A percentile compares a stretch with the other conserved stretches of the same genome.
Conservation (phyloP, 2,329 filamentous ascomycete genomes). For the Aspergillus alliaceus region DNA sequence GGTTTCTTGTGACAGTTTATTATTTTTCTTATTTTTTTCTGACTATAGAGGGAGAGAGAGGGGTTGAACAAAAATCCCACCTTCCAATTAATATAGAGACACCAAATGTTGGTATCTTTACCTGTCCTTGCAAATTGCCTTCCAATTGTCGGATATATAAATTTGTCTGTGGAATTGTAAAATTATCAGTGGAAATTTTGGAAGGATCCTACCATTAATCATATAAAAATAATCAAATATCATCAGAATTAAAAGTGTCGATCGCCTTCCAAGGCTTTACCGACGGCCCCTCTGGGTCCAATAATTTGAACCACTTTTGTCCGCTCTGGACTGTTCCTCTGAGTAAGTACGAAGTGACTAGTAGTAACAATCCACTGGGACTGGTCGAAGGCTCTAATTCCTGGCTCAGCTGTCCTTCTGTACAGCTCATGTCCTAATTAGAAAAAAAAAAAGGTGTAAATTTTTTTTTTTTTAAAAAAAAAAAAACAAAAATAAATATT, state of each 20-base stretch:
- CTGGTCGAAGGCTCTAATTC: not conserved
- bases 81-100: not conserved
- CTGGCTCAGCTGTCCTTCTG: not conserved
- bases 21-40: not conserved
- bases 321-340: conserved; percentile 10
- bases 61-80: not conserved
- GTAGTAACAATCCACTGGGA: conserved; percentile 2
- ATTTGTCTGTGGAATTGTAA: too few relatives aligned
- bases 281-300: conserved; percentile 12
- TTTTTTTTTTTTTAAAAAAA: too few relatives aligned
- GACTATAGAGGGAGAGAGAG: not conserved
- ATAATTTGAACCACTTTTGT: conserved; percentile 11
- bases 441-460: not conserved
- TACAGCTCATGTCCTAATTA: conserved; percentile 2
- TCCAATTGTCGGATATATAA: too few relatives aligned
- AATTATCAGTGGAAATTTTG: not conserved
- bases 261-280: conserved; percentile 10
- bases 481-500: not conserved
- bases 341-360: not conserved
- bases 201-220: not conserved
- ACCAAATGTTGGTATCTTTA: not conserved
- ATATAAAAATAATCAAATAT: not conserved
- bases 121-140: not conserved
- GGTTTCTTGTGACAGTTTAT: conserved; percentile 19
- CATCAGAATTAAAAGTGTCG: conserved; percentile 12